Percentiles rank a stretch among this genome's conserved stretches.
phyloP scores from a whole-genome alignment of 805 yeast genomes.

The Saturnispora kantuleensis region DNA sequence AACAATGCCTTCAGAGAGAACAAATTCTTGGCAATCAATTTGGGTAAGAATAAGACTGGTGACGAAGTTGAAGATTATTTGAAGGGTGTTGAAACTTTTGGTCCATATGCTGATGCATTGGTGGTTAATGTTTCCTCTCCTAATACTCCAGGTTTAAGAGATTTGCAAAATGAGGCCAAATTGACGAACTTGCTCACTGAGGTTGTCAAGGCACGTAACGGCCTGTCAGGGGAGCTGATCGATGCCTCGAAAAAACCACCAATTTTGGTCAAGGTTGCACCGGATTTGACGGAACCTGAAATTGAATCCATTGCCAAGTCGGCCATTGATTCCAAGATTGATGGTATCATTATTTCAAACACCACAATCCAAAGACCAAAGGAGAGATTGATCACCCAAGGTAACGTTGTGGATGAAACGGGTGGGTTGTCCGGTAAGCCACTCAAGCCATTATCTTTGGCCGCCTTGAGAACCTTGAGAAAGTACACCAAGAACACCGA shows the following conservation, averaged over 20 bases:
- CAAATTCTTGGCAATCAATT: slow-evolving; percentile 67
- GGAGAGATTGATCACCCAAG: slow-evolving; percentile 39
- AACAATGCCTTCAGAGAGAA: slow-evolving; percentile 44
- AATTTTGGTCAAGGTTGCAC: slow-evolving; percentile 84
- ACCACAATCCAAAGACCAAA: slow-evolving; percentile 82
- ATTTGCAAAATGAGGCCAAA: slow-evolving; percentile 68
- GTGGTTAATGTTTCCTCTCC: slow-evolving; percentile 92
- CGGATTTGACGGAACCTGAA: slow-evolving; percentile 78
- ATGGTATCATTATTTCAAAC: slow-evolving; percentile 87
- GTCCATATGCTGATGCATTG: slow-evolving; percentile 77
- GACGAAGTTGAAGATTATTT: slow-evolving; percentile 84
- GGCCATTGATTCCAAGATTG: slow-evolving; percentile 67
- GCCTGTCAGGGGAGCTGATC: slow-evolving; percentile 31
- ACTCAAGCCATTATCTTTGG: slow-evolving; percentile 65
- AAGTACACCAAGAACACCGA: slow-evolving; percentile 66
- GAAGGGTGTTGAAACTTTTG: slow-evolving; percentile 73
- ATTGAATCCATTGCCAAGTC: slow-evolving; percentile 73
- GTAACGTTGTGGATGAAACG: slow-evolving; percentile 40
- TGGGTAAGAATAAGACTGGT: slow-evolving; percentile 89
- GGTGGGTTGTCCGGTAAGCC: slow-evolving; percentile 96
- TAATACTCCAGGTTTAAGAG: slow-evolving; percentile 90
- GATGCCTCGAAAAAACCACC: slow-evolving; percentile 50
- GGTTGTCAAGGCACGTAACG: slow-evolving; percentile 62
- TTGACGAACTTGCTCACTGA: slow-evolving; percentile 55
- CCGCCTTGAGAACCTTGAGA: slow-evolving; percentile 62